phyloP scores from a whole-genome alignment of 2,329 filamentous ascomycete species.

The Celoporthe dispersa region DNA sequence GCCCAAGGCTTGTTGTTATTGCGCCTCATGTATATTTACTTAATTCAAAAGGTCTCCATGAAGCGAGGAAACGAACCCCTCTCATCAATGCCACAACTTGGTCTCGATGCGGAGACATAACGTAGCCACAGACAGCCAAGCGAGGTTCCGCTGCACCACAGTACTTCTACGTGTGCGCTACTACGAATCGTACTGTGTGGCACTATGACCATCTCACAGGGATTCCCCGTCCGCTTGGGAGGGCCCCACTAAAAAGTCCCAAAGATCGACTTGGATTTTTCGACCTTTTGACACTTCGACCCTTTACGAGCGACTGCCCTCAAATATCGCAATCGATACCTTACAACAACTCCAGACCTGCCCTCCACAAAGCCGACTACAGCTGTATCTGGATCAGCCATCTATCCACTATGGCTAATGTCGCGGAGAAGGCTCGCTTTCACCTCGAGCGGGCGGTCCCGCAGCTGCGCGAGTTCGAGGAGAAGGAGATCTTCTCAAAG shows the following conservation, averaged over 20 bases:
- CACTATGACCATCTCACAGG: not conserved
- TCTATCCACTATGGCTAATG: conserved; percentile 69
- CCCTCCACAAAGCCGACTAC: not conserved
- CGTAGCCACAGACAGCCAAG: too few relatives aligned
- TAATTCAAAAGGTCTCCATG: not conserved
- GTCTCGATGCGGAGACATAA: not conserved
- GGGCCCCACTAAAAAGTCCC: conserved; percentile 29
- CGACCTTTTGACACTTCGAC: conserved; percentile 18
- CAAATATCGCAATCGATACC: not conserved
- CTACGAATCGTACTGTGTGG: not conserved
- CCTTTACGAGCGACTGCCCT: not conserved
- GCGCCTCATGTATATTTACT: not conserved
- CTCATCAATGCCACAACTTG: not conserved
- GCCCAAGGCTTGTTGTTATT: not conserved
- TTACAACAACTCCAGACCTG: not conserved
- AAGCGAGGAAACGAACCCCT: not conserved
- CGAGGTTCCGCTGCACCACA: too few relatives aligned
- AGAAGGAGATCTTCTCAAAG: conserved; percentile 87
- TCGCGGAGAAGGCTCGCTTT: conserved; percentile 93
- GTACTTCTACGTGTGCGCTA: too few relatives aligned
- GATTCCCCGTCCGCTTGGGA: not conserved
- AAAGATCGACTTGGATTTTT: conserved; percentile 12
- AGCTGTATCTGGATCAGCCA: not conserved
- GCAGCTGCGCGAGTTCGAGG: conserved; percentile 88
- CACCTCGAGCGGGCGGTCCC: conserved; percentile 91